phyloP scores from a whole-genome alignment of 106 monocot genomes.

The Amphibolis antarctica region DNA sequence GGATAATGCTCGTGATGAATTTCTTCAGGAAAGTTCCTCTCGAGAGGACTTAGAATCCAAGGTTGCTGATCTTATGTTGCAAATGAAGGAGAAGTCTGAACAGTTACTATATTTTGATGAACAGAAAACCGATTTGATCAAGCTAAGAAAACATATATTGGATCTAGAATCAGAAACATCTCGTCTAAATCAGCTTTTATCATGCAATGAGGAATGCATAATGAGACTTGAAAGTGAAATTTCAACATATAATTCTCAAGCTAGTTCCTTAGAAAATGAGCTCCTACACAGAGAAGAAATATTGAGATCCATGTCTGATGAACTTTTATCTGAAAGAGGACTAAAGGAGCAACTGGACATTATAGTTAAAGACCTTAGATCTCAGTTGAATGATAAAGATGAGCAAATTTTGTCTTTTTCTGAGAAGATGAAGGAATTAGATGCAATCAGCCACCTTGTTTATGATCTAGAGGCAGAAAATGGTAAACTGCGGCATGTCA shows the following conservation, averaged over 20 bases:
- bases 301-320: slow-evolving; percentile 2
- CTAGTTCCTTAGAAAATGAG: slow-evolving; percentile 12
- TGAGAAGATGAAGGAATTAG: slow-evolving; percentile 4
- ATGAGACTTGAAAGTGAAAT: slow-evolving; percentile 3
- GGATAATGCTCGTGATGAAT: slow-evolving; percentile 14
- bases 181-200: slow-evolving; percentile 29
- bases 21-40: slow-evolving; percentile 25
- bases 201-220: slow-evolving; percentile 8
- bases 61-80: slow-evolving; percentile 37
- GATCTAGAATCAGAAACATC: slow-evolving; percentile 47
- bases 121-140: slow-evolving; percentile 34
- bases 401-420: slow-evolving; percentile 5
- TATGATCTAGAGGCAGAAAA: slow-evolving; percentile 11
- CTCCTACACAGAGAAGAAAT: slow-evolving; percentile 4
- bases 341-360: neutral
- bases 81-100: slow-evolving; percentile 40
- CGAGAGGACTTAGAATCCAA: slow-evolving; percentile 39
- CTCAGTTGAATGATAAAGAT: slow-evolving; percentile 11
- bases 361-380: slow-evolving; percentile 11
- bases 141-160: slow-evolving; percentile 28
- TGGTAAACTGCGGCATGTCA: slow-evolving; percentile 2
- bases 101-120: slow-evolving; percentile 38
- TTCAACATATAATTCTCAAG: slow-evolving; percentile 3
- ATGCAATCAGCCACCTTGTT: neutral
- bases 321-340: slow-evolving; percentile 13